Base-by-base conservation (phyloP, 2,329 filamentous ascomycete genomes). In the Fusarium sp. region DNA sequence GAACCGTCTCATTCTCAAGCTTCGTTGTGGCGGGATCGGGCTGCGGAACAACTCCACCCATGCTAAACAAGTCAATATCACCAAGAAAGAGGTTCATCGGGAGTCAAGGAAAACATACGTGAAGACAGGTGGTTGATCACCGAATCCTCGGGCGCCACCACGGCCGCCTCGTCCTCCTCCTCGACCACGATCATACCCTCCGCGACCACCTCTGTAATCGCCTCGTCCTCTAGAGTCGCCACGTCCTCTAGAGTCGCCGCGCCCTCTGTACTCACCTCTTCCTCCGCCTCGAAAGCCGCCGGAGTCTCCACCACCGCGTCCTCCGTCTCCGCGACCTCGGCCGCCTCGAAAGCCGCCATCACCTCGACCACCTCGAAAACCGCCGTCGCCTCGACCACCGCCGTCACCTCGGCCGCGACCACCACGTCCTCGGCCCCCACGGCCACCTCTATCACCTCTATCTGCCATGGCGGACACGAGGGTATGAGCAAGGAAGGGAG, bases 1-100 rank as follows among this genome's bases (percentile, higher is more conserved):
- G 70, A 33, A 84, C 64, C 4, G 84, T 75, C 6, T 77, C 70
- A 57, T 85, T 69, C 63, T 86, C 84, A 0, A 85, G 77, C 18
- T 78, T 55, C 1, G 73, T 73, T 29, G 81, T 68, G 10, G 64
- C 31, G 16, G 67, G 20, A 38, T 81, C 77, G 1, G 72, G 73
- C 3, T 61, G 33, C 4, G 70, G 73, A 46, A 64, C 60, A 38
- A 33, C 33, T 38, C 64, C 68, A 7, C 70, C 68, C 3, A 77
- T 64, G 10, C 79, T 79, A 5, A 4, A 29, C 18, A 14, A 16
- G 27, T 73, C 50, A 71, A 60, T 27, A 42, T 31, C 25, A 36
- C 46, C 53, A 59, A 56, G 8, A 18, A 18, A 27, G 1, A 23
- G 10, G 36, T 13, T 27, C 8, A 25, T 16, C 5, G 6, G 9